Evolutionary conservation across 108 stramenopile species (phyloP).

Genomic region (Aureococcus anophagefferens): DNA sequence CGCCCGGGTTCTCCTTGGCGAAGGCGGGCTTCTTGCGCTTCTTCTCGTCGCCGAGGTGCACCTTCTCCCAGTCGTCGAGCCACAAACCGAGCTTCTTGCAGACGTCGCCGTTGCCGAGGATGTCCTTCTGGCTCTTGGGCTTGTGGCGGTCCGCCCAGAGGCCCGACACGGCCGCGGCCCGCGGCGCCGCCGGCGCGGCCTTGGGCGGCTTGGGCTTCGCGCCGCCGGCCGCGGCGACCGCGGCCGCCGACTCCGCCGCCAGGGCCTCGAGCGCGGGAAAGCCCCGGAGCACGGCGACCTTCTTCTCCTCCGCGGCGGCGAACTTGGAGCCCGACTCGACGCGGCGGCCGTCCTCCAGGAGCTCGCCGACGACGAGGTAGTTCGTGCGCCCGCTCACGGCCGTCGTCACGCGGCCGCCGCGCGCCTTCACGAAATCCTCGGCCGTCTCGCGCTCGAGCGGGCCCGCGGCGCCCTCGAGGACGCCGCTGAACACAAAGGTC

Average conservation of each 20-base stretch:
- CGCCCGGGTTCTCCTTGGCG: slow-evolving; percentile 44
- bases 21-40: slow-evolving; percentile 6
- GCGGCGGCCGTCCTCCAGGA: slow-evolving; percentile 82
- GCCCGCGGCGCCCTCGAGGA: slow-evolving; percentile 27
- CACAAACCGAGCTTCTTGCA: slow-evolving; percentile 47
- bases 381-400: slow-evolving; percentile 69
- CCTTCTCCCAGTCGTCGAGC: slow-evolving; percentile 64
- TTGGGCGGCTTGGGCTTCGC: neutral
- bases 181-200: neutral
- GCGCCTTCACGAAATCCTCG: slow-evolving; percentile 55
- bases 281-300: slow-evolving; percentile 19
- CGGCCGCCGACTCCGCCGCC: slow-evolving; percentile 2
- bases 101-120: slow-evolving; percentile 65
- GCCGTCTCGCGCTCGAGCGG: slow-evolving; percentile 52
- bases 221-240: neutral
- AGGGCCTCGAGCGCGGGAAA: neutral
- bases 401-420: slow-evolving; percentile 68
- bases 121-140: slow-evolving; percentile 50
- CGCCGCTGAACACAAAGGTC: slow-evolving; percentile 69
- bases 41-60: slow-evolving; percentile 25
- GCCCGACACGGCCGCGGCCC: slow-evolving; percentile 9
- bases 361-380: slow-evolving; percentile 65
- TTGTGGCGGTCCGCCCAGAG: slow-evolving; percentile 90
- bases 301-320: slow-evolving; percentile 45
- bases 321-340: slow-evolving; percentile 69